Percentiles rank a stretch among this genome's conserved stretches.
These are phyloP conservation scores for Elymus sibiricus DNA, from an alignment of 176 grass and related monocot genomes.

Conservation along the genomic window DNA sequence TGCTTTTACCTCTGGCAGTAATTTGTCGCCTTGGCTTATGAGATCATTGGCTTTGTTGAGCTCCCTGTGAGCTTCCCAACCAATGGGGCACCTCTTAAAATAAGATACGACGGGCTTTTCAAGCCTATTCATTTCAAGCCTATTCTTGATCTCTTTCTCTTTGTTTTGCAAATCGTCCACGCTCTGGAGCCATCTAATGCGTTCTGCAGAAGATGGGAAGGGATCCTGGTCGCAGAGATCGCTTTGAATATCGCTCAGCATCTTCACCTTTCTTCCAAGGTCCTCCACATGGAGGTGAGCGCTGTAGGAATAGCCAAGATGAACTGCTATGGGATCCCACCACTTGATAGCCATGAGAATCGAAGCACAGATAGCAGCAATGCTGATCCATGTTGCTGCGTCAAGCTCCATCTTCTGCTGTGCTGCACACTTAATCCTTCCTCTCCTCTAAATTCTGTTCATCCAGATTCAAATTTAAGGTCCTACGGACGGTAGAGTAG, in stretches of 20 bases:
- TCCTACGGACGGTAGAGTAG: not conserved
- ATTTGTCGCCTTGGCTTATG: not conserved
- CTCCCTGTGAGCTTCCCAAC: not conserved
- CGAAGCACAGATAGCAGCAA: not conserved
- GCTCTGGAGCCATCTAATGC: not conserved
- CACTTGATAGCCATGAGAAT: not conserved
- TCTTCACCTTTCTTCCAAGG: not conserved
- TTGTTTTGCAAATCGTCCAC: not conserved
- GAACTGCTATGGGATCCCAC: not conserved
- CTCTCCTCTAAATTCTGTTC: not conserved
- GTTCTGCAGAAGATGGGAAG: not conserved
- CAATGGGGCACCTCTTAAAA: not conserved
- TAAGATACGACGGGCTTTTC: not conserved
- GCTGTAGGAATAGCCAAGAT: fast-evolving
- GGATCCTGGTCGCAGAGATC: not conserved
- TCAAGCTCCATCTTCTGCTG: not conserved
- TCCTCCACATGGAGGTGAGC: not conserved
- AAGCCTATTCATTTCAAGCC: not conserved
- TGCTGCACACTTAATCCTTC: not conserved
- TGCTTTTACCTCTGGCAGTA: not conserved
- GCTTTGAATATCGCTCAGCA: not conserved
- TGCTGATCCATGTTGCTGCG: not conserved
- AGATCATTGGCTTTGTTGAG: not conserved
- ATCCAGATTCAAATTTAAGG: not conserved
- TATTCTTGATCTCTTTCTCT: not conserved